Conservation (phyloP, 768 basidiomycete genomes). For the Naganishia friedmannii region DNA sequence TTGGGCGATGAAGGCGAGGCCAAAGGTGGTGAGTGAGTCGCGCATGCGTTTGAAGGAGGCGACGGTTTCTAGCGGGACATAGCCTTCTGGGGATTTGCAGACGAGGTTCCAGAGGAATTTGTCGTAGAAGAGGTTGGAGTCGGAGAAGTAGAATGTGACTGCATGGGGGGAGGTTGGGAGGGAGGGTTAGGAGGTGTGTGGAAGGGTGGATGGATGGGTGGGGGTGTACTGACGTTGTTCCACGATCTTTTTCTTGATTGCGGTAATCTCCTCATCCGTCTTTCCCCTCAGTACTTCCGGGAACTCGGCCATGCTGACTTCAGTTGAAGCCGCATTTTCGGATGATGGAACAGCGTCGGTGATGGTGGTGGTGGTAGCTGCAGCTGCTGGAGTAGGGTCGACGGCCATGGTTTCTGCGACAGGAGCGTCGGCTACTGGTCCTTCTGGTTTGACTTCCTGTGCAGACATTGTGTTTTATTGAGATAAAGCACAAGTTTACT, state of each 20-base stretch:
- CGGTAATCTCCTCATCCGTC: slow-evolving; percentile 43
- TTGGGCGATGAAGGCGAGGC: slow-evolving; percentile 66
- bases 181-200: not conserved
- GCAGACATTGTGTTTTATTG: slow-evolving; percentile 3
- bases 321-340: not conserved
- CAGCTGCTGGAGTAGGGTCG: not conserved
- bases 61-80: slow-evolving; percentile 82
- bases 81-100: slow-evolving; percentile 71
- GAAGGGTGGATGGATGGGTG: not conserved
- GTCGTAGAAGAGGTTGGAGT: slow-evolving; percentile 77
- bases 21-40: slow-evolving; percentile 60
- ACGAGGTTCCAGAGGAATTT: slow-evolving; percentile 96
- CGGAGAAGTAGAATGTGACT: slow-evolving; percentile 97
- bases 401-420: not conserved
- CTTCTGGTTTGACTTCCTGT: not conserved
- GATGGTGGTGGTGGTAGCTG: too few relatives aligned
- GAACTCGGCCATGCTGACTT: slow-evolving; percentile 5
- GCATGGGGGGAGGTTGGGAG: not conserved
- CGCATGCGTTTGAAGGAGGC: slow-evolving; percentile 94
- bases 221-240: slow-evolving; percentile 45
- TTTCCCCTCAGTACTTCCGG: slow-evolving; percentile 37
- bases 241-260: slow-evolving; percentile 38
- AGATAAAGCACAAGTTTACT: not conserved
- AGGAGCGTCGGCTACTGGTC: not conserved
- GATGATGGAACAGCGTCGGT: not conserved